Evolutionary conservation across 2,329 filamentous ascomycete genomes (phyloP), one percentile per base, ranked within the genome.

Genomic region (Penicillium sp.): DNA sequence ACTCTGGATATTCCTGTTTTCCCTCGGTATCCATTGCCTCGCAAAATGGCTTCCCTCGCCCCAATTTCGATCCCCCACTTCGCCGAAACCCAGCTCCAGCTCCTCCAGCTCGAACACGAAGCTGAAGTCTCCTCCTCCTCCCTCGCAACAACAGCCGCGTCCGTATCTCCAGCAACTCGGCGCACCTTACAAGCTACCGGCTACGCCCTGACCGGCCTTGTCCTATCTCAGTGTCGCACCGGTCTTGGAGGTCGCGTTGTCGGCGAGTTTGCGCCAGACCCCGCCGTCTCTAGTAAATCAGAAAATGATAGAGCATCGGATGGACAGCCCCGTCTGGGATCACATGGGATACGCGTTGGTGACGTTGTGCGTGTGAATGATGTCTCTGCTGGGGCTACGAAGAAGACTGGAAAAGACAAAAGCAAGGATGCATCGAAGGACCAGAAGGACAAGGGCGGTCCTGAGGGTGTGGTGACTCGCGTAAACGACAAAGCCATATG

Each of bases 231-330:
- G 16, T 89, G 90, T 69, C 87, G 92, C 26, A 99, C 94, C 0
- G 94, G 94, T 0, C 80, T 97, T 33, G 94, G 92, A 14, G 94
- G 94, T n/a, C 90, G 91, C 60, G 91, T 90, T 0, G 88, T 99
- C 1, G 78, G 97, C 3, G 92, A 97, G 71, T 85, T 99, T 5
- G 79, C 77, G 1, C 73, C 76, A 1, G 93, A 97, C 67, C 76
- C 84, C n/a, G 89, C 91, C 0, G 83, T 88, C 2, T 80, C 83
- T 1, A 42, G 44, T 2, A 56, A 4, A 65, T 61, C 31, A 11
- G 55, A 48, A 10, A 56, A 63, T 5, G 73, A 82, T 51, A 57
- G 55, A 2, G 48, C 51, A 2, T 59, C 68, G 0, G 78, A 82
- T 48, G 73, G 18, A 70, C 78, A 56, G 66, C 58, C 61, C 75